phyloP scores from a whole-genome alignment of 345 rosid species.

The Anastatica hierochuntica region DNA sequence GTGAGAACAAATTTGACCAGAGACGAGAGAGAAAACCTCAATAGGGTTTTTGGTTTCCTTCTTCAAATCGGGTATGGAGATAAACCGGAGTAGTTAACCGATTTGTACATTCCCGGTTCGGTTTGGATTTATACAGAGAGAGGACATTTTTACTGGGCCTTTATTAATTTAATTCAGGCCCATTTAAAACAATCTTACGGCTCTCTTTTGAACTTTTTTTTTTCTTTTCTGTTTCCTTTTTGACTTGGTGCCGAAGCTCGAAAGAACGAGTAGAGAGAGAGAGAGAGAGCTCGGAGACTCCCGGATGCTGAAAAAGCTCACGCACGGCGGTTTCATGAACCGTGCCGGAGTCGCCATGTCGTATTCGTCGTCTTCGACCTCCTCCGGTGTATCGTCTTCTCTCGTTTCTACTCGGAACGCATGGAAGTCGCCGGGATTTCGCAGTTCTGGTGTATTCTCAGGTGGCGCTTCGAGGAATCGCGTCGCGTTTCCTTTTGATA shows the following conservation, averaged over 20 bases:
- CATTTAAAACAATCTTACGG: not conserved
- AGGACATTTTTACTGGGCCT: constrained; percentile 1
- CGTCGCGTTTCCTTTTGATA: constrained; percentile 16
- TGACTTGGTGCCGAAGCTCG: not conserved
- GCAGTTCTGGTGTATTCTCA: constrained; percentile 14
- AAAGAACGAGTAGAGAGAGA: not conserved
- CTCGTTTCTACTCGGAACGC: constrained; percentile 14
- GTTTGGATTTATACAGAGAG: not conserved
- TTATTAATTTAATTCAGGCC: not conserved
- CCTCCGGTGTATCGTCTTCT: constrained; percentile 21
- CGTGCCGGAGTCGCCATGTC: constrained; percentile 23
- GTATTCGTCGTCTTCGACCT: constrained; percentile 19
- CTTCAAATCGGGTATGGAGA: not conserved
- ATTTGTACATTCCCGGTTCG: not conserved
- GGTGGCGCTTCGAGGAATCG: constrained; percentile 22
- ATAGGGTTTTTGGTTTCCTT: constrained; percentile 23
- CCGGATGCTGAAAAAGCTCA: constrained; percentile 23
- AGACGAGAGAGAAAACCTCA: not conserved
- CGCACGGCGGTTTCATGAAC: constrained; percentile 14
- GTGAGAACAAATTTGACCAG: constrained; percentile 11
- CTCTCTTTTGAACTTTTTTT: not conserved
- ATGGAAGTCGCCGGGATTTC: constrained; percentile 16
- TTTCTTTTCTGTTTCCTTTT: not conserved
- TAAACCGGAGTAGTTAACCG: not conserved
- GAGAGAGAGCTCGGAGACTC: not conserved